Evolutionary conservation across 768 basidiomycete genomes (phyloP).

Genomic region (Boletus rufocinnamomeus): DNA sequence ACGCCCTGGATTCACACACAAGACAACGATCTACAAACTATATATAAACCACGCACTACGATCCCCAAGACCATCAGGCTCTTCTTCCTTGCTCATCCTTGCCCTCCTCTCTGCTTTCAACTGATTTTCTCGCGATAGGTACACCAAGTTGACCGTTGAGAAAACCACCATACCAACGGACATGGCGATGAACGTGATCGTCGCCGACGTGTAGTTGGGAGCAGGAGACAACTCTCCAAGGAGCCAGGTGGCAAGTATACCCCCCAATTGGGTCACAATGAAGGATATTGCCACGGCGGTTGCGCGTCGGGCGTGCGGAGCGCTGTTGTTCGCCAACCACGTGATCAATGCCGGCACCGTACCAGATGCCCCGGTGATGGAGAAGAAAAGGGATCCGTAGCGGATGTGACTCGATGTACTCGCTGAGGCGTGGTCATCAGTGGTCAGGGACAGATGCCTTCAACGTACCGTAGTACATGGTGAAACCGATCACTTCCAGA

Average conservation of each 20-base stretch:
- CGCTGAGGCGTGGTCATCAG: constrained; percentile 5
- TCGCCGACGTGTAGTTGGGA: constrained; percentile 53
- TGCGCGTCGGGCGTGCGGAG: constrained; percentile 57
- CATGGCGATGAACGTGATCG: constrained; percentile 38
- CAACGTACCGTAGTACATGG: constrained; percentile 52
- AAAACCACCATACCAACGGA: constrained; percentile 43
- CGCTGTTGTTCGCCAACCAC: constrained; percentile 64
- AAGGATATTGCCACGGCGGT: constrained; percentile 59
- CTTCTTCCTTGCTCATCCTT: constrained; percentile 36
- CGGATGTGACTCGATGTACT: constrained; percentile 40
- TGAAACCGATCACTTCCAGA: constrained; percentile 52
- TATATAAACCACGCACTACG: constrained; percentile 59
- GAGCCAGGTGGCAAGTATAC: constrained; percentile 64
- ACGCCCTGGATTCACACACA: not conserved
- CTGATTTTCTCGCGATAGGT: constrained; percentile 46
- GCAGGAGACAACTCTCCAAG: constrained; percentile 50
- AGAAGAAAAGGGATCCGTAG: constrained; percentile 61
- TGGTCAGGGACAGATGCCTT: not conserved
- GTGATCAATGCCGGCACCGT: constrained; percentile 54
- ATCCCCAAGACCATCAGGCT: constrained; percentile 49
- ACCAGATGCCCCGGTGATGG: constrained; percentile 52
- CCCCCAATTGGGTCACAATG: constrained; percentile 57
- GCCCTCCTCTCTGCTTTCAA: constrained; percentile 44
- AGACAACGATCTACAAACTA: constrained; percentile 35
- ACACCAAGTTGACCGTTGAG: constrained; percentile 41